phyloP scores from a whole-genome alignment of 202 grass and related monocot species.

The Setaria viridis region DNA sequence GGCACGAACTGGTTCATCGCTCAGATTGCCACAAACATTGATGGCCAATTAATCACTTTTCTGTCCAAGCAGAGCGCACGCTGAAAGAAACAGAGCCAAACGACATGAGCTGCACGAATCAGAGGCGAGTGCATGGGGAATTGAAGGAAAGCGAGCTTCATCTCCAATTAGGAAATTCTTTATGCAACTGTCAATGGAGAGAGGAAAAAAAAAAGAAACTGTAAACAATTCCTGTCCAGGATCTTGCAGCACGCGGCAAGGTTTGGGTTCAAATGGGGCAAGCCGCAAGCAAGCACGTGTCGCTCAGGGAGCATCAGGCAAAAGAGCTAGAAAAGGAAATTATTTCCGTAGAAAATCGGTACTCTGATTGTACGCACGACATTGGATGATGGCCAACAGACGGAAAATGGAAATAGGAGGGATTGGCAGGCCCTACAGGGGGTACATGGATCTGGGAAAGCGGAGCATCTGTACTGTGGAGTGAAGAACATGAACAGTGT shows the following conservation, averaged over 20 bases:
- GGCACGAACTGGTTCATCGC: slow-evolving; percentile 71
- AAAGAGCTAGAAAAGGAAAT: background rate
- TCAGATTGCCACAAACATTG: slow-evolving; percentile 27
- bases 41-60: background rate
- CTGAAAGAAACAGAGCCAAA: background rate
- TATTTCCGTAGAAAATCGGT: background rate
- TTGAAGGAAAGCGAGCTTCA: background rate
- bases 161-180: background rate
- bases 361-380: background rate
- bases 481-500: background rate
- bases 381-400: background rate
- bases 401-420: background rate
- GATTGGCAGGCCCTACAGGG: background rate
- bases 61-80: background rate
- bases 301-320: background rate
- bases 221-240: slow-evolving; percentile 32
- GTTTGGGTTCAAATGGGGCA: slow-evolving; percentile 12
- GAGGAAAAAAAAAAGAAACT: background rate
- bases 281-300: slow-evolving; percentile 1
- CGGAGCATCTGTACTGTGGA: background rate
- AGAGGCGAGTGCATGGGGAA: slow-evolving; percentile 10
- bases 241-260: slow-evolving; percentile 26
- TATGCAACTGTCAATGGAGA: background rate
- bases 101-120: background rate
- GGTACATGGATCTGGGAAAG: background rate